Conservation (phyloP, 306 rosid genomes). For the Gillenia trifoliata region DNA sequence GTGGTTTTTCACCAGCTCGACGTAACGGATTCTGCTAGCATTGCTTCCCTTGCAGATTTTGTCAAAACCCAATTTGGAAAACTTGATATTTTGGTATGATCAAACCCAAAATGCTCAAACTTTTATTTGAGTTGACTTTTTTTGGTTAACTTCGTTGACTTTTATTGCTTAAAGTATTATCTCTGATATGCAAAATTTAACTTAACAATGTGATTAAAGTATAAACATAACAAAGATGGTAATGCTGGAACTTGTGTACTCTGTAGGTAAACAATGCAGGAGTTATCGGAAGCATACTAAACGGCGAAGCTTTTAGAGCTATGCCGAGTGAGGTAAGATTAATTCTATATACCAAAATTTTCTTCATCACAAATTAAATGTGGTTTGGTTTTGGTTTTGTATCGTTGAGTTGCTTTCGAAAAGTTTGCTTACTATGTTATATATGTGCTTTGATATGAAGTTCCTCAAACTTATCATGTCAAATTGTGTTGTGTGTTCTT, state of each 20-base stretch:
- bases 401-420: no score
- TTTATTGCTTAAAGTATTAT: no score
- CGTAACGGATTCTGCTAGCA: conserved; percentile 20
- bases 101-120: not conserved
- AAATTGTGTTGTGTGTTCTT: no score
- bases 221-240: not conserved
- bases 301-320: not conserved
- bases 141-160: not conserved
- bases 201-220: no score
- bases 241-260: not conserved
- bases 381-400: no score
- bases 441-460: no score
- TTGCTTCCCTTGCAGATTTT: conserved; percentile 27
- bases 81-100: conserved; percentile 27
- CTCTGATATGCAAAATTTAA: no score
- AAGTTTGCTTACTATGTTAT: no score
- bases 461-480: no score
- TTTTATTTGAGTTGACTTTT: not conserved
- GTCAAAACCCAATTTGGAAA: conserved; percentile 29
- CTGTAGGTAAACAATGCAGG: conserved; percentile 28
- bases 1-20: conserved; percentile 38
- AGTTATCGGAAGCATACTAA: not conserved
- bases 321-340: not conserved
- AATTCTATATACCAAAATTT: not conserved
- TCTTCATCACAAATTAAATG: no score